Evolutionary conservation across 192 early-diverging fungal species (phyloP).

Genomic region (Mortierella antarctica): DNA sequence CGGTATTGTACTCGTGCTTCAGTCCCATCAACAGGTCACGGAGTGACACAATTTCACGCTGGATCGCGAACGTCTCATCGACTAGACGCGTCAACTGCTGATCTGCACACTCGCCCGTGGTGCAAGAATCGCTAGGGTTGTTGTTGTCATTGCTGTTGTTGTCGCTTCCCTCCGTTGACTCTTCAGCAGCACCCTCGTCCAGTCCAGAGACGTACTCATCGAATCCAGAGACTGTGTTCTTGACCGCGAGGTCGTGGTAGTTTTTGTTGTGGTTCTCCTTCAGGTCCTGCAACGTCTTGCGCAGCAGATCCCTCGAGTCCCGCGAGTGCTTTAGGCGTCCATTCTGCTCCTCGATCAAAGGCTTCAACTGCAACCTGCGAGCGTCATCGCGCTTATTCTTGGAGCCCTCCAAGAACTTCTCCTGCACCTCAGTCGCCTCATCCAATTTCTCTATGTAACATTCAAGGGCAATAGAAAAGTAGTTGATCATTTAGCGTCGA

Average conservation of each 20-base stretch:
- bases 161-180: conserved; percentile 35
- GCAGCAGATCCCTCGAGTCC: conserved; percentile 51
- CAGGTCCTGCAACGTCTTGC: conserved; percentile 57
- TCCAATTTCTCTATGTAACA: conserved; percentile 13
- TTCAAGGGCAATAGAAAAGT: background rate
- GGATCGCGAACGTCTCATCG: conserved; percentile 20
- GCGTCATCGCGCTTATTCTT: conserved; percentile 22
- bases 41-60: conserved; percentile 29
- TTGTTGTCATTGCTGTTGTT: conserved; percentile 35
- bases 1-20: conserved; percentile 59
- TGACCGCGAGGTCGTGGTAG: conserved; percentile 78
- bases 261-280: conserved; percentile 77
- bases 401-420: conserved; percentile 22
- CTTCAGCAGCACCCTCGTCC: conserved; percentile 37
- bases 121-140: background rate
- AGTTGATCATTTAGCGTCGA: background rate
- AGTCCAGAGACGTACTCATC: conserved; percentile 65
- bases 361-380: conserved; percentile 12
- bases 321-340: conserved; percentile 31
- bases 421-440: conserved; percentile 10
- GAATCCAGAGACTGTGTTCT: conserved; percentile 67
- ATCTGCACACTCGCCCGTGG: conserved; percentile 7
- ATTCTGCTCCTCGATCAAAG: conserved; percentile 29
- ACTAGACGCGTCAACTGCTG: conserved; percentile 30
- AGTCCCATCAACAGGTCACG: conserved; percentile 47